Evolutionary conservation across 2,329 filamentous ascomycete genomes (phyloP), one percentile per base, ranked within the genome.

Genomic region (Drechmeria coniospora): DNA sequence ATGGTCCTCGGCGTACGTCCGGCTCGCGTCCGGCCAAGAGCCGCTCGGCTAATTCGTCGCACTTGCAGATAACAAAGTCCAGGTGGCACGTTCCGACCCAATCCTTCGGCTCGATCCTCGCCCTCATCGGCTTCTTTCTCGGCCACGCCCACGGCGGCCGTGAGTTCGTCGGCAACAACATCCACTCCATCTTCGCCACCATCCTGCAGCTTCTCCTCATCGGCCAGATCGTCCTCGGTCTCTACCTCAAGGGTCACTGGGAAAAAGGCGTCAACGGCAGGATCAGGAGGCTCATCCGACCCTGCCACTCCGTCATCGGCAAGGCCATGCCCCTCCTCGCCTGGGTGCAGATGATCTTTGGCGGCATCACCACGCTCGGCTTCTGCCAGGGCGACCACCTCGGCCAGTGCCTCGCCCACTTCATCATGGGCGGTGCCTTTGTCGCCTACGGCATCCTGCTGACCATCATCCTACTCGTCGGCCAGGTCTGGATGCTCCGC

Each of bases 361-460:
- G 90, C 27, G 90, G 84, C 21, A 94, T 98, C 45, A 87, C 87
- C 0, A 67, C 80, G 4, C 63, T 93, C 31, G 90, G 90, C 14
- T 95, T 93, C 61, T 98, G 90, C 52, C 79, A 83, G 39, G 83
- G 67, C 29, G 86, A 95, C 32, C 87, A 98, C 47, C 52, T 84
- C 1, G 87, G 86, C 18, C 90, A 98, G 53, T 98, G 90, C 54
- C 58, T 81, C 23, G 90, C 90, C 2, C 90, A 98, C 53, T 98
- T 95, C 54, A 98, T 95, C 53, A 98, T 98, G 90, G 90, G 90
- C 24, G 79, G 80, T 40, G 86, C 87, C 1, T 98, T 98, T 49
- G 87, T 98, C 41, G 90, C 69, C 17, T 98, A 98, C 45, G 90
- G 82, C 16, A 79, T 94, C 30, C 50, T 93, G 21, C 65, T 98